A percentile compares a stretch with the other conserved stretches of the same genome.
phyloP scores from a whole-genome alignment of 441 rosid genomes.

The Raphanus hybrid region DNA sequence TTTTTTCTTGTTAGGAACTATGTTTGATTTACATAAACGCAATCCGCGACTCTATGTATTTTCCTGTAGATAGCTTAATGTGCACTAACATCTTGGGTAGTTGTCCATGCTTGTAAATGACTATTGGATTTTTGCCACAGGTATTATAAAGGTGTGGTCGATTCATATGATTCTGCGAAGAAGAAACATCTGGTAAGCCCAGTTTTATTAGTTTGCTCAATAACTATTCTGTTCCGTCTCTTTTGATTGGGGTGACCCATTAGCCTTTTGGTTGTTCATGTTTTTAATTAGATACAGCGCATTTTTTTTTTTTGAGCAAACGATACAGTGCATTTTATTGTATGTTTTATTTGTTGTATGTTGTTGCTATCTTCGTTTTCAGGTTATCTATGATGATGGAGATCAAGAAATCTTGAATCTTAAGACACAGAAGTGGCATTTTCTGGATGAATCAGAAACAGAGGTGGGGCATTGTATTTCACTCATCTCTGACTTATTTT shows the following conservation, averaged over 20 bases:
- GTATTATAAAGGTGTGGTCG: slow-evolving; percentile 73
- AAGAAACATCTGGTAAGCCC: slow-evolving; percentile 83
- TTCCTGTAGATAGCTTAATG: background rate
- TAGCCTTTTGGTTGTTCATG: slow-evolving; percentile 13
- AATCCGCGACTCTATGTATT: background rate
- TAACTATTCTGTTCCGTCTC: background rate
- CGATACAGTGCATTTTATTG: background rate
- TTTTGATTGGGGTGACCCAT: slow-evolving; percentile 21
- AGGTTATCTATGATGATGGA: slow-evolving; percentile 84
- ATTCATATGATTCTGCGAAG: slow-evolving; percentile 62
- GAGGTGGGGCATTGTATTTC: slow-evolving; percentile 50
- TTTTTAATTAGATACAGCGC: slow-evolving; percentile 3
- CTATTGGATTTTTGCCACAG: slow-evolving; percentile 50
- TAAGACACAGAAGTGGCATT: slow-evolving; percentile 65
- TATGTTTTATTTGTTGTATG: slow-evolving; percentile 7
- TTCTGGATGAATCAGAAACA: slow-evolving; percentile 49
- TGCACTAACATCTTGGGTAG: slow-evolving; percentile 16
- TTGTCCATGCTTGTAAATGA: slow-evolving; percentile 14
- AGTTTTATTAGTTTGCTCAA: background rate
- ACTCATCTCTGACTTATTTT: background rate
- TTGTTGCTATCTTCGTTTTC: slow-evolving; percentile 28
- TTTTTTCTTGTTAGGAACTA: slow-evolving; percentile 19
- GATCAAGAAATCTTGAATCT: slow-evolving; percentile 73
- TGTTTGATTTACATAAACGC: slow-evolving; percentile 13
- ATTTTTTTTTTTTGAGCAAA: background rate